Percentiles rank a stretch among this genome's conserved stretches.
Evolutionary conservation across 768 basidiomycete species (phyloP).

Genomic region (Punctularia strigosozonata): DNA sequence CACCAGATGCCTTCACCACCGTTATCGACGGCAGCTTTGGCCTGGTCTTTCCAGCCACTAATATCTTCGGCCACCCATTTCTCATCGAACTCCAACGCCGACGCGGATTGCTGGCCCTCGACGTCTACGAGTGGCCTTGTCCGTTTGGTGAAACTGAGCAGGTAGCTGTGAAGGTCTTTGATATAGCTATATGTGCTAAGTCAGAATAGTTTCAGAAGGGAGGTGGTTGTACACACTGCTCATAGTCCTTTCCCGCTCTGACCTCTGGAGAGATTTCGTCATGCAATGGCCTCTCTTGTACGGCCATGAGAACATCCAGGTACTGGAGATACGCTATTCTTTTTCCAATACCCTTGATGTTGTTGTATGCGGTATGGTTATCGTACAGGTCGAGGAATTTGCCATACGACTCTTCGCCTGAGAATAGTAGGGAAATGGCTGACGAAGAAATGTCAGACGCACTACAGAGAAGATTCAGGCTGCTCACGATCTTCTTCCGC

Average conservation of each 20-base stretch:
- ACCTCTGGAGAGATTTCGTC: conserved; percentile 57
- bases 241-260: conserved; percentile 64
- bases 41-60: conserved; percentile 57
- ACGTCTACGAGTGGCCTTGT: conserved; percentile 77
- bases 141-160: conserved; percentile 77
- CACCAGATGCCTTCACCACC: conserved; percentile 81
- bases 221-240: conserved; percentile 39
- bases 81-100: conserved; percentile 57
- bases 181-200: conserved; percentile 56
- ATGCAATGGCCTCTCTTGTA: conserved; percentile 51
- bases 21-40: conserved; percentile 27
- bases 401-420: conserved; percentile 92
- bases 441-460: conserved; percentile 4
- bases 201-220: conserved; percentile 3
- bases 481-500: conserved; percentile 80
- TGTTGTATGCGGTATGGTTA: conserved; percentile 81
- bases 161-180: conserved; percentile 67
- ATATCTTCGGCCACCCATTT: conserved; percentile 76
- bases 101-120: conserved; percentile 51
- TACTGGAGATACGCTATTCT: conserved; percentile 89
- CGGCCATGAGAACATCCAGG: conserved; percentile 70
- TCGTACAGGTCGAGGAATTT: conserved; percentile 90
- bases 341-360: conserved; percentile 76
- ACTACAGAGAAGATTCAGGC: neutral
- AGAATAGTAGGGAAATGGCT: conserved; percentile 83